Percentiles rank a stretch among this genome's conserved stretches.
Evolutionary conservation across 129 eudicot species (phyloP).

Genomic region (Centrapalus pauciflorus): DNA sequence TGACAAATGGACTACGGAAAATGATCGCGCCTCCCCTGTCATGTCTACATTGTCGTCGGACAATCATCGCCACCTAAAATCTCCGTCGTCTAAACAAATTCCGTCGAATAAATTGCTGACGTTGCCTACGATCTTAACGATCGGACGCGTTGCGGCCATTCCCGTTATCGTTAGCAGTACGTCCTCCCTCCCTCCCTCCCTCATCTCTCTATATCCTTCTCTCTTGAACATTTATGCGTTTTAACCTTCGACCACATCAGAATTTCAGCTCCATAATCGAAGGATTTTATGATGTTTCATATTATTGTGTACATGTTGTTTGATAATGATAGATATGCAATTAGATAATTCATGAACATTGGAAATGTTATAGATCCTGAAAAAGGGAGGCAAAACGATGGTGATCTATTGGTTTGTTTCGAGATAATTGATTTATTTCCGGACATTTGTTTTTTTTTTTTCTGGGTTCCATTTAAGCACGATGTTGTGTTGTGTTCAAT

Average conservation of each 20-base stretch:
- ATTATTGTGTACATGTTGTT: constrained; percentile 8
- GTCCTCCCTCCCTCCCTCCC: constrained; percentile 29
- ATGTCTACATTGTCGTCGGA: constrained; percentile 26
- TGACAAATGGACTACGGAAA: constrained; percentile 13
- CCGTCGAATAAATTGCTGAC: constrained; percentile 58
- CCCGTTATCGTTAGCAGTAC: constrained; percentile 80
- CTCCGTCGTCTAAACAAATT: constrained; percentile 28
- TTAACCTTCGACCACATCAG: not conserved
- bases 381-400: constrained; percentile 5
- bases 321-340: constrained; percentile 11
- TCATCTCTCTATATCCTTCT: too few relatives aligned
- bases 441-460: not conserved
- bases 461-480: not conserved
- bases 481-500: not conserved
- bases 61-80: constrained; percentile 9
- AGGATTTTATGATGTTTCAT: constrained; percentile 4
- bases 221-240: constrained; percentile 6
- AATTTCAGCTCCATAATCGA: not conserved
- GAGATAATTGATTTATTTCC: not conserved
- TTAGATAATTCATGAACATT: not conserved
- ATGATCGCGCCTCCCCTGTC: not conserved
- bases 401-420: not conserved
- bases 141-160: constrained; percentile 90
- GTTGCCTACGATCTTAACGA: constrained; percentile 84
- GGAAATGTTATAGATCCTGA: not conserved